Evolutionary conservation across 208 protist species (phyloP).

Genomic region (Phytomonas serpens): DNA sequence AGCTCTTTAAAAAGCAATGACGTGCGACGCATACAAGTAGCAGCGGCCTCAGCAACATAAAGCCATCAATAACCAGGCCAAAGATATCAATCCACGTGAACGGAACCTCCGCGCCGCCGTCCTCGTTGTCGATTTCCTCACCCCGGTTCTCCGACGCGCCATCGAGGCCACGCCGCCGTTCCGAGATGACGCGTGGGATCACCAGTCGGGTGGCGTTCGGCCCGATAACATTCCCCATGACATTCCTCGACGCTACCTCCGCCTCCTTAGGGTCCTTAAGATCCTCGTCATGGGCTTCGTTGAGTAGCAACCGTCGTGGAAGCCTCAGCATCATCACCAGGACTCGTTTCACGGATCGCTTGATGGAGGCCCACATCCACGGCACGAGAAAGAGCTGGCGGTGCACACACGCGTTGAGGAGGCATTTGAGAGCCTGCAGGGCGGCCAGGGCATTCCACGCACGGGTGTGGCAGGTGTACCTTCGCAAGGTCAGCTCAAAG

Average conservation of each 20-base stretch:
- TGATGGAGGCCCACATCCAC: conserved; percentile 52
- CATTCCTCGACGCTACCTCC: not conserved
- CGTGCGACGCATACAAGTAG: conserved; percentile 40
- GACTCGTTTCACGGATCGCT: conserved; percentile 23
- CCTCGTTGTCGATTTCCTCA: conserved; percentile 12
- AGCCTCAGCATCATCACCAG: conserved; percentile 12
- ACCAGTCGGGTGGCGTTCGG: conserved; percentile 40
- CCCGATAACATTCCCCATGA: conserved; percentile 14
- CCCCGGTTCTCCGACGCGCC: conserved; percentile 13
- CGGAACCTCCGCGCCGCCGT: conserved; percentile 27
- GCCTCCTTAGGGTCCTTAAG: conserved; percentile 1
- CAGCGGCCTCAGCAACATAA: conserved; percentile 62
- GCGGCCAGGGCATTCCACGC: conserved; percentile 56
- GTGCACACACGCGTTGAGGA: conserved; percentile 47
- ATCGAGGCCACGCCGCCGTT: conserved; percentile 15
- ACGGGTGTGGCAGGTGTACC: conserved; percentile 32
- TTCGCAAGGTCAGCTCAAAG: conserved; percentile 45
- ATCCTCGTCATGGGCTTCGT: conserved; percentile 9
- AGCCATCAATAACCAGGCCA: conserved; percentile 52
- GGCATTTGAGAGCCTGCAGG: conserved; percentile 58
- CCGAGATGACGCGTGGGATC: conserved; percentile 62
- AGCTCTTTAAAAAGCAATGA: conserved; percentile 25
- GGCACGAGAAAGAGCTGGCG: conserved; percentile 57
- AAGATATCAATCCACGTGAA: conserved; percentile 67
- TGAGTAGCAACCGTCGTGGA: conserved; percentile 8